Evolutionary conservation across 192 early-diverging fungal genomes (phyloP), one percentile per base, ranked within the genome.

Genomic region (Coemansia sp.): DNA sequence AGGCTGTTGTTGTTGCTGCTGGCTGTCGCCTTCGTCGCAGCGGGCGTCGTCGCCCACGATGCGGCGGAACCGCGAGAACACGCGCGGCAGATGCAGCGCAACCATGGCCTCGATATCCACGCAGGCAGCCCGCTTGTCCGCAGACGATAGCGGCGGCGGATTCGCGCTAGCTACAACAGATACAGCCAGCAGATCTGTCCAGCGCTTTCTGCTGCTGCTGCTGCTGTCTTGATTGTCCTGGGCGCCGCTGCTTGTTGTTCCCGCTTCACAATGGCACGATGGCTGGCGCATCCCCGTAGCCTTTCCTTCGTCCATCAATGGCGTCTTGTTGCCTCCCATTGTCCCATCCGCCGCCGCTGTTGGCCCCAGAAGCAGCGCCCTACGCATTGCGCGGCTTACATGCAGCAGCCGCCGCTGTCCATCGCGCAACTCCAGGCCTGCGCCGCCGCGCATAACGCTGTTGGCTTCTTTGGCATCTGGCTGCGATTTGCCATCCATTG

Each of bases 91-190:
- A 58, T 80, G 64, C 50, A 66, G 66, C 44, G 53, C 69, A 9
- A 65, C 63, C 77, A 80, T 80, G 21, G 66, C 62, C 18, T 74
- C 77, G 5, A 80, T 52, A 41, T 80, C 72, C 11, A 75, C 49
- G 21, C 69, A 39, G 4, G 67, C 65, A 50, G 52, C 73, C 1
- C n/a, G 16, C 56, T 40, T 45, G 38, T 71, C 56, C 16, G 38
- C 6, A 53, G 50, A 41, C 5, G 47, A 8, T 16, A 38, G 10
- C 38, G 8, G 3, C 9, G 42, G 9, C 10, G 37, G 42, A 21
- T 21, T 40, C 18, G 40, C 26, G 40, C 39, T 12, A n/a, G 15
- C 49, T 1, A 44, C 43, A 44, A 54, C 52, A 6, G 52, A 26
- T 26, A 54, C 52, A 23, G 21, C 19, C 4, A 54, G 52, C 19